Evolutionary conservation across 2,329 filamentous ascomycete genomes (phyloP), one percentile per base, ranked within the genome.

Genomic region (Davidsoniella neocaledoniae): DNA sequence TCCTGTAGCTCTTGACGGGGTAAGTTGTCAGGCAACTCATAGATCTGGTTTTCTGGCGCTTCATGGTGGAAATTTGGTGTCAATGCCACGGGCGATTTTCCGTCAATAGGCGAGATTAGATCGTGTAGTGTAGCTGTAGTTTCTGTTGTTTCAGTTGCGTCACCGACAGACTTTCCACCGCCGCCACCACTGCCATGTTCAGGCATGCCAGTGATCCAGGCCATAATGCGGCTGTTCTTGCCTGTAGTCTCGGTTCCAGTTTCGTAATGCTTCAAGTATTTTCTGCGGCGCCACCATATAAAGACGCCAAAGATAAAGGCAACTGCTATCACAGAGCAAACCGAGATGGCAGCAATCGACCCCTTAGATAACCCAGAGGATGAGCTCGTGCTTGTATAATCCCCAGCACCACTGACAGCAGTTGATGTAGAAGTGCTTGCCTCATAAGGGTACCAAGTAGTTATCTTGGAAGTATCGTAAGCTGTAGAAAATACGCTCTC

Each of bases 361-460:
- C 51, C 51, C n/a, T 39, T 36, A 26, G 46, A 49, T 12, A 53
- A 19, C 2, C 25, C 33, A 5, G 42, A 43, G 33, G 4, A 8
- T 5, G 42, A 41, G 4, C 33, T 17, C 9, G 19, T 9, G 9
- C 4, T 26, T 3, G 33, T 16, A n/a, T 7, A 14, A 41, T 26
- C 36, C 6, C 19, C 23, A 21, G 10, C 19, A 6, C 21, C 21
- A 14, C 19, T 23, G 17, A 6, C 14, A 5, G 21, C 19, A 19
- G 26, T 16, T 2, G 48, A 33, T 12, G 21, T 36, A 42, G 14
- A 41, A 5, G 41, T 45, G 7, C 16, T 16, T 4, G 26, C 10
- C 2, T 65, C 57, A 55, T 83, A 85, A 0, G 80, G 79, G 57
- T 77, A 83, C 58, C 72, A 80, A 0, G 66, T 71, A 5, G 63